Base-by-base conservation (phyloP, 176 grass and related monocot genomes). In the Alloteropsis semialata region DNA sequence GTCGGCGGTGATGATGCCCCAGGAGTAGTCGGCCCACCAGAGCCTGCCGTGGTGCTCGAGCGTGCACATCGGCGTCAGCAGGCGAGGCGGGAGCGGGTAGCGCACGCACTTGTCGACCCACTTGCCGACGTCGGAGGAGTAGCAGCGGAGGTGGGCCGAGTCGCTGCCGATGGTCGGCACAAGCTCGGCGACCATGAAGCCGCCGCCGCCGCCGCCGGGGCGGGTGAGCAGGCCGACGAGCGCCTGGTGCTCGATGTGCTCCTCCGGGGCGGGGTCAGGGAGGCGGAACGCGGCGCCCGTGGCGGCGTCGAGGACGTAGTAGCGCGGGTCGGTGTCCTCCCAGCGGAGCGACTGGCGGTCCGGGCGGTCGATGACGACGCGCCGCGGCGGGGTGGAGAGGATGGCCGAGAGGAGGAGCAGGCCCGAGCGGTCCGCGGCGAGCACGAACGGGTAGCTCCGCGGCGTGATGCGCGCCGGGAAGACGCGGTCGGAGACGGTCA, bases 321-420 rank as follows among this genome's bases (percentile, higher is more conserved):
- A 75, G 71, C 81, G 59, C 10, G 71, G 25, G 33, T 51, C n/a
- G 45, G 3, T 6, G 59, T 42, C 1, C 44, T 36, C 3, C 71
- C 70, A 76, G 1, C 1, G 1, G 59, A 75, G 2, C 5, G 3
- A 41, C 16, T 41, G 21, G 32, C 4, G 1, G 10, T 2, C 45
- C 6, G 45, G 72, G 59, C 25, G 22, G 59, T 66, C 34, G 46
- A 41, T 8, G 59, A 42, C 34, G 3, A 64, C 46, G 46, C 33
- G 45, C 33, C 3, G 17, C 60, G 18, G 60, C 59, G 55, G 71
- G 34, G 33, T 6, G 71, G 15, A 44, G 11, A 75, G 71, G 75
- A 34, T 85, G 41, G 65, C 54, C 3, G 57, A 56, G 64, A 85
- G 75, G 65, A 85, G 75, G 54, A 85, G 75, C 53, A 85, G 83